phyloP scores from a whole-genome alignment of 148 eudicot species.

The Spergularia bocconei region DNA sequence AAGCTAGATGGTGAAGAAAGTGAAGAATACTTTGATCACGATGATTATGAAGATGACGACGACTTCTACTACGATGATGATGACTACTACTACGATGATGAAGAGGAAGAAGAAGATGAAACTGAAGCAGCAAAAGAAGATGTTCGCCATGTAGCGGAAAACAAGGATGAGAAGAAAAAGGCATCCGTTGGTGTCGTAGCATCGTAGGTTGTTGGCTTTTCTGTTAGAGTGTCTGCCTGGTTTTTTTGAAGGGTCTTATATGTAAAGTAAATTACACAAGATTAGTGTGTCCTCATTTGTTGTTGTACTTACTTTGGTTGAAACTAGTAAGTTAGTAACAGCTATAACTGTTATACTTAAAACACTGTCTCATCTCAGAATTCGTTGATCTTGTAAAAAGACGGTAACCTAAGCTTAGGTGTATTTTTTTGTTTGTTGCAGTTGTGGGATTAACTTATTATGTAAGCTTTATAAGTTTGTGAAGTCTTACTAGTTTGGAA shows the following conservation, averaged over 20 bases:
- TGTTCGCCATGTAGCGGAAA: not conserved
- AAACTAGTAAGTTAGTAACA: not conserved
- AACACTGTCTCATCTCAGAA: no score
- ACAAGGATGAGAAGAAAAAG: conserved; percentile 6
- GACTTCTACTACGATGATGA: conserved; percentile 34
- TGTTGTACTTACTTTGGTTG: conserved; percentile 9
- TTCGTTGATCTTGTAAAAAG: no score
- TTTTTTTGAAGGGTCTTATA: conserved; percentile 6
- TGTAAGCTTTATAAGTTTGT: no score
- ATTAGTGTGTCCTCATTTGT: conserved; percentile 18
- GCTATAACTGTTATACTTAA: no score
- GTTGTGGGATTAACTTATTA: no score
- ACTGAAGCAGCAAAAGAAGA: conserved; percentile 3
- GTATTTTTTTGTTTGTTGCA: no score
- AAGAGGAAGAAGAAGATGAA: conserved; percentile 8
- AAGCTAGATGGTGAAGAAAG: conserved; percentile 31
- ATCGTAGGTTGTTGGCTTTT: conserved; percentile 3
- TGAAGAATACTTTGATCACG: conserved; percentile 41
- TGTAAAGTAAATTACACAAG: conserved; percentile 14
- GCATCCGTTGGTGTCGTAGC: not conserved
- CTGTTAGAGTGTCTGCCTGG: conserved; percentile 3
- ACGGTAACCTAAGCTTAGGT: no score
- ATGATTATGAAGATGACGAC: conserved; percentile 27
- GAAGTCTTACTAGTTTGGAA: no score
- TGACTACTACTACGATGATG: conserved; percentile 31